Base-by-base conservation (phyloP, 441 rosid species). In the Iberis amara region DNA sequence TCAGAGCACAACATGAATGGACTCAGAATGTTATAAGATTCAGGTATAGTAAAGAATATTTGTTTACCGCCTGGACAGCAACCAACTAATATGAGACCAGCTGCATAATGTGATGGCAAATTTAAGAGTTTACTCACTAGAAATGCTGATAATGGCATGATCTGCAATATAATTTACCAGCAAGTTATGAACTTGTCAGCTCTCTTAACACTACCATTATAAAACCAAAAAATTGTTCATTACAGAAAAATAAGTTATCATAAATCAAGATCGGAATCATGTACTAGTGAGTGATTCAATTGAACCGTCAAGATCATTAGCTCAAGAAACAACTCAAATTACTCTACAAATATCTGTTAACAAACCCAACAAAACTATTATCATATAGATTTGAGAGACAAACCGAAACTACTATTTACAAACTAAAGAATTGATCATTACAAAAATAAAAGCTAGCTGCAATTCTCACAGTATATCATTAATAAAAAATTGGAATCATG, bases 61-160 rank as follows among this genome's bases (percentile, higher is more conserved):
- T 21, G 31, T 70, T 59, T 76, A 89, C 97, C 97, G 44, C 91
- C 94, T 56, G 97, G 95, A 65, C 94, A 89, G 67, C 94, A 89
- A 61, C 81, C 80, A 46, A 86, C 95, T 70, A 89, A 69, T 55
- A 89, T 89, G 44, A 89, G 79, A 62, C 95, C 97, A 37, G 91
- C 95, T 36, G 95, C 95, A 69, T 83, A 86, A 78, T 86, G 61
- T 13, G 95, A 70, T 45, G 90, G 95, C 60, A 89, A 69, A 66
- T 82, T 76, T 63, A 89, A 71, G 50, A 89, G 73, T 68, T 82
- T 86, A 78, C 95, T 79, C 65, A 83, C 70, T 24, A 89, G 52
- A 75, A 47, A 84, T 15, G 75, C 97, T 39, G 94, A 86, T 64
- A 86, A 42, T 4, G 97, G 95, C 97, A 89, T 89, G 44, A 89